Base-by-base conservation (phyloP, 2,329 filamentous ascomycete genomes). In the Curvularia sp. region DNA sequence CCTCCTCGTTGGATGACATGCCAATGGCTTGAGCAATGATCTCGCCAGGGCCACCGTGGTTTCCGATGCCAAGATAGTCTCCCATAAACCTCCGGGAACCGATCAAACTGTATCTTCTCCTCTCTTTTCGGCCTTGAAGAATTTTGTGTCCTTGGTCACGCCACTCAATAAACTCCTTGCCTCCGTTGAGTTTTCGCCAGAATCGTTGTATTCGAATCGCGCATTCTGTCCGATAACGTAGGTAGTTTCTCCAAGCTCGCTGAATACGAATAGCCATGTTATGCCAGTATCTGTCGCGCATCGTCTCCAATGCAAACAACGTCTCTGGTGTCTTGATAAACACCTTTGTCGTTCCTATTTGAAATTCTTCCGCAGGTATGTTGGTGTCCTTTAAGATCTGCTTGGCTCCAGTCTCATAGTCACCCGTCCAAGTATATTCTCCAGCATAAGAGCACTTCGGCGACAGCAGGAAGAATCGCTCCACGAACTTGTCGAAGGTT, bases 181-280 rank as follows among this genome's bases (percentile, higher is more conserved):
- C 94, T 13, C 92, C 91, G 57, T 90, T 91, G 81, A 96, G 93
- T 79, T 95, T 93, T 70, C 94, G 87, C 93, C 93, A 99, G 81
- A 97, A 93, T 41, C 92, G 86, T 76, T 98, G 95, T 65, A 99
- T 98, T 32, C 95, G 87, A 13, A 90, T 97, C 6, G 95, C 95
- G 58, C 92, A 95, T 78, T 99, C 95, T 25, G 88, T 90, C 43
- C 95, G 87, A 78, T 98, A 98, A 5, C 94, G 89, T 39, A 98
- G 84, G 73, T 97, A 98, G 51, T 96, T 96, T 70, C 95, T 87
- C 95, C 95, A 99, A 73, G 96, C 95, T 67, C 95, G 87, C 80
- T 99, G 95, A 59, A 99, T 98, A 58, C 95, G 88, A 59, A 94
- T 96, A 3, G 95, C 95, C 95, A 99, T 98, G 80, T 98, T 99